Conservation (phyloP, 352 stramenopile genomes). For the Globisporangium canariense region DNA sequence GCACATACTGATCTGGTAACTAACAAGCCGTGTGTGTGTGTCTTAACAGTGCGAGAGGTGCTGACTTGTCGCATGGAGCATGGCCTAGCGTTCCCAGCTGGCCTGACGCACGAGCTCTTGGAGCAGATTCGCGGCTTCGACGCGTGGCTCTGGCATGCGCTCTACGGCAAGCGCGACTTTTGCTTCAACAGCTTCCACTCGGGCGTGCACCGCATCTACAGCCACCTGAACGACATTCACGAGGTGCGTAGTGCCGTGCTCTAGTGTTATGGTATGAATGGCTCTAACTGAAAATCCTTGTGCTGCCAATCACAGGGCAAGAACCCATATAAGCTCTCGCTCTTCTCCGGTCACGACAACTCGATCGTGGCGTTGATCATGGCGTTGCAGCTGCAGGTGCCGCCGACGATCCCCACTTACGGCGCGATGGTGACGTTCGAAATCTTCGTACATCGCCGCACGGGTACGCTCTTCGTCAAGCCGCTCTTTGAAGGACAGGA, state of each 20-base stretch:
- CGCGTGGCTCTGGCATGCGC: constrained; percentile 69
- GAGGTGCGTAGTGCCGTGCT: constrained; percentile 24
- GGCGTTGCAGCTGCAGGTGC: constrained; percentile 56
- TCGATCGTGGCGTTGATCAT: constrained; percentile 68
- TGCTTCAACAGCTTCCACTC: constrained; percentile 55
- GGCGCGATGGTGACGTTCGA: constrained; percentile 78
- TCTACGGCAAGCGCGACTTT: constrained; percentile 70
- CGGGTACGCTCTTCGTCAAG: constrained; percentile 41
- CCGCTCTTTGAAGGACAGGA: constrained; percentile 50
- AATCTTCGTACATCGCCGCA: constrained; percentile 44
- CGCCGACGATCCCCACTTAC: constrained; percentile 56
- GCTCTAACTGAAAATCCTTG: neutral
- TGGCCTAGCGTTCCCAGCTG: constrained; percentile 48
- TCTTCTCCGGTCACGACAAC: constrained; percentile 82
- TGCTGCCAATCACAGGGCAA: constrained; percentile 7
- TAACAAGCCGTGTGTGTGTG: neutral
- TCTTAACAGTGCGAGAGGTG: constrained; percentile 60
- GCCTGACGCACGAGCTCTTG: constrained; percentile 57
- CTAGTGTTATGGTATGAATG: neutral
- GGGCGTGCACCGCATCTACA: constrained; percentile 54
- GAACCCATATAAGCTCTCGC: constrained; percentile 48
- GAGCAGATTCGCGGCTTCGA: constrained; percentile 59
- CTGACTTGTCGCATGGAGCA: constrained; percentile 65
- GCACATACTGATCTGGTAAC: too few relatives aligned
- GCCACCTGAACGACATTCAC: constrained; percentile 36